phyloP scores from a whole-genome alignment of 148 eudicot species.

The Mesembryanthemum crystallinum region DNA sequence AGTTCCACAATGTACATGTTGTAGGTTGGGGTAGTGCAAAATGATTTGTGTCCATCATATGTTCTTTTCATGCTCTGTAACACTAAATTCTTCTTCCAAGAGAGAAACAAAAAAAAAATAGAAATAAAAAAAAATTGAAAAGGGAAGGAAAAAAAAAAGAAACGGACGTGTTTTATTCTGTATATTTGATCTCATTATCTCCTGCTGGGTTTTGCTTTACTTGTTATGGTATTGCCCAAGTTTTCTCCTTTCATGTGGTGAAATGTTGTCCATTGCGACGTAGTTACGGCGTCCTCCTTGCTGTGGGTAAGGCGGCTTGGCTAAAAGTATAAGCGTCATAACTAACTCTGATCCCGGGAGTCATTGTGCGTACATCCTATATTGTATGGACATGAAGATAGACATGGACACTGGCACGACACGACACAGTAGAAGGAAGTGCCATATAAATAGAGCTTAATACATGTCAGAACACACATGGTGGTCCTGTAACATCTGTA shows the following conservation, averaged over 20 bases:
- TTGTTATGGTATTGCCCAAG: neutral
- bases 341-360: too few relatives aligned
- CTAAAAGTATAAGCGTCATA: too few relatives aligned
- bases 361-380: too few relatives aligned
- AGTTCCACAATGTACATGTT: slow-evolving; percentile 61
- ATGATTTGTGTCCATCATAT: slow-evolving; percentile 32
- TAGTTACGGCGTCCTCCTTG: too few relatives aligned
- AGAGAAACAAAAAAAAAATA: slow-evolving; percentile 13
- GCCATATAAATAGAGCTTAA: too few relatives aligned
- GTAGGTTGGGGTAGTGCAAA: slow-evolving; percentile 43
- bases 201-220: neutral
- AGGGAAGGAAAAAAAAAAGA: slow-evolving; percentile 21
- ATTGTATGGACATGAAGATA: too few relatives aligned
- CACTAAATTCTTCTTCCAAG: slow-evolving; percentile 33
- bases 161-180: slow-evolving; percentile 11
- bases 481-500: too few relatives aligned
- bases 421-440: too few relatives aligned
- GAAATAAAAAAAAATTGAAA: slow-evolving; percentile 32
- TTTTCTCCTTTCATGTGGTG: neutral
- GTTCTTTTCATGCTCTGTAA: slow-evolving; percentile 46
- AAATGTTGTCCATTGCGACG: too few relatives aligned
- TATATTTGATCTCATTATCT: neutral
- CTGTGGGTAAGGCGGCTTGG: too few relatives aligned
- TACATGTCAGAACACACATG: too few relatives aligned
- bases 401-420: too few relatives aligned